These are phyloP conservation scores for Chlorella vulgaris DNA, from an alignment of 139 green algal genomes.

Conservation along the genomic window DNA sequence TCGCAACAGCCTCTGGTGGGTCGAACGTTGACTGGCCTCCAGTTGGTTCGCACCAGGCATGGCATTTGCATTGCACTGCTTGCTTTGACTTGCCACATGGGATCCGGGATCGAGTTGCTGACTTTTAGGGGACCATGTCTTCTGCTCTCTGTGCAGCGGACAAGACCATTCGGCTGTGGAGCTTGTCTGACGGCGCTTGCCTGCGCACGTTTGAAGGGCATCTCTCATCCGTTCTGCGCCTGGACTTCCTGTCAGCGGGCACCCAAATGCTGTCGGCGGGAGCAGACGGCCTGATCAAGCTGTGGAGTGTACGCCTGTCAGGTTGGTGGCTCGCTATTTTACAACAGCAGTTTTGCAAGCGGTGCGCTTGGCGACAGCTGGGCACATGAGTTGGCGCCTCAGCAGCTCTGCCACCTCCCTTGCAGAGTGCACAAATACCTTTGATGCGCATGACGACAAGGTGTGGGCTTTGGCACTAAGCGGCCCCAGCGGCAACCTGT, in stretches of 20 bases:
- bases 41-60: no score
- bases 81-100: no score
- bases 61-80: background rate
- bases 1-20: conserved; percentile 62
- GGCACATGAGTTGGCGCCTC: no score
- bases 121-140: background rate
- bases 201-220: conserved; percentile 94
- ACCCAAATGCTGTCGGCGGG: conserved; percentile 83
- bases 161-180: conserved; percentile 91
- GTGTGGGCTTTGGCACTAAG: conserved; percentile 72
- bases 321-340: background rate
- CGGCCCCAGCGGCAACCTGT: conserved; percentile 34
- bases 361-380: no score
- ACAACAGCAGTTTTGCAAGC: no score
- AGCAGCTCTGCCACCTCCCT: no score
- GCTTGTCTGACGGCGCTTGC: conserved; percentile 79
- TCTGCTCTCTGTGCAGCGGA: conserved; percentile 53
- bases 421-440: conserved; percentile 83
- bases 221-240: conserved; percentile 81
- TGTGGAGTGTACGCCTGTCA: conserved; percentile 79
- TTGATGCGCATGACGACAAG: conserved; percentile 95
- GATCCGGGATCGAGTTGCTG: no score
- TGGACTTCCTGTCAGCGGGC: conserved; percentile 79
- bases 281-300: conserved; percentile 95
- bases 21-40: no score